These are phyloP conservation scores for Cryptococcus hybrid DNA, from an alignment of 1,284 basidiomycete species.

Conservation along the genomic window DNA sequence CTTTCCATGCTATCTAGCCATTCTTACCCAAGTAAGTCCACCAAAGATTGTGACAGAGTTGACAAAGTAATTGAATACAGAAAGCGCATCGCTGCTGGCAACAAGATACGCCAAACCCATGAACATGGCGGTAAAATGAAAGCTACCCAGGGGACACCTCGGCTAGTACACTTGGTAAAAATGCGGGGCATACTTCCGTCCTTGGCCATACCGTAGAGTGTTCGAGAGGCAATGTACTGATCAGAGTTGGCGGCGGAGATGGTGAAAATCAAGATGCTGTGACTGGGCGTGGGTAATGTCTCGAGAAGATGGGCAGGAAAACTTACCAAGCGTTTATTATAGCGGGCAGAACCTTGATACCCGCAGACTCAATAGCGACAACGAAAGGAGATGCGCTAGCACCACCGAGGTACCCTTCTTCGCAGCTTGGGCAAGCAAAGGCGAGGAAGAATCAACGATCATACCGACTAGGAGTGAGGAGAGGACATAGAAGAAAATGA, in stretches of 20 bases:
- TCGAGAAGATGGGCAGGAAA: background rate
- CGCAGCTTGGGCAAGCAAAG: conserved; percentile 52
- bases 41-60: conserved; percentile 68
- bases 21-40: conserved; percentile 61
- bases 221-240: conserved; percentile 55
- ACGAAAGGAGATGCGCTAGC: conserved; percentile 76
- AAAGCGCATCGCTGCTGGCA: conserved; percentile 21
- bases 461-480: conserved; percentile 61
- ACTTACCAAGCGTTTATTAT: conserved; percentile 53
- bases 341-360: conserved; percentile 51
- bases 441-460: conserved; percentile 52
- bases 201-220: conserved; percentile 55
- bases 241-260: conserved; percentile 55
- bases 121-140: conserved; percentile 45
- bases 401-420: conserved; percentile 57
- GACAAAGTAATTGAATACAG: conserved; percentile 68
- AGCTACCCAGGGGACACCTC: conserved; percentile 52
- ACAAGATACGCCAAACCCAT: conserved; percentile 46
- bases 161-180: conserved; percentile 51
- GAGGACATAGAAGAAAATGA: conserved; percentile 64
- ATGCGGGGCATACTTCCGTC: conserved; percentile 57
- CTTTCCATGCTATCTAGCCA: background rate
- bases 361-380: conserved; percentile 54
- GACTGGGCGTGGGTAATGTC: background rate
- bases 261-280: conserved; percentile 40